Evolutionary conservation across 129 eudicot species (phyloP).

Genomic region (Artemisia tridentata): DNA sequence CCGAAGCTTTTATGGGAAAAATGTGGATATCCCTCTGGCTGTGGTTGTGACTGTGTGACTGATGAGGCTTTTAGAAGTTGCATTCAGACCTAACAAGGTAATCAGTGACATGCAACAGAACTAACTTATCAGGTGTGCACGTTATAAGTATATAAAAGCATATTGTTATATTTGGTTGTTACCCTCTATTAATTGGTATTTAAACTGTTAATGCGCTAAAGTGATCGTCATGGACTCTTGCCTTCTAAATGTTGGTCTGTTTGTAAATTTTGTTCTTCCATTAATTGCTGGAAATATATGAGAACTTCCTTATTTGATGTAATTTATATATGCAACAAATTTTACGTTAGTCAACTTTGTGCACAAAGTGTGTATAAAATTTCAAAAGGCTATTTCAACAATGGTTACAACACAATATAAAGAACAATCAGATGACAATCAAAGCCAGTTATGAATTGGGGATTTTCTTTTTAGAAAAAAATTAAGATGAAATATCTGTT

Average conservation of each 20-base stretch:
- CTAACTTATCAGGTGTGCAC: slow-evolving; percentile 26
- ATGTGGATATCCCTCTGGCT: too few relatives aligned
- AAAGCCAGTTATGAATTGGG: not conserved
- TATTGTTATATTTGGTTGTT: not conserved
- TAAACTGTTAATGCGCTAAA: slow-evolving; percentile 12
- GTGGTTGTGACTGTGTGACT: too few relatives aligned
- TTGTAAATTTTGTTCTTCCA: not conserved
- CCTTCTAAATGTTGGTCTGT: not conserved
- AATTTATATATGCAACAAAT: not conserved
- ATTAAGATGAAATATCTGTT: not conserved
- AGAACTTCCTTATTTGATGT: not conserved
- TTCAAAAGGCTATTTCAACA: not conserved
- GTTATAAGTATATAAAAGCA: not conserved
- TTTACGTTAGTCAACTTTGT: not conserved
- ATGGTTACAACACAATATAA: not conserved
- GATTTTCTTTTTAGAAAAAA: not conserved
- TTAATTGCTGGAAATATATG: not conserved
- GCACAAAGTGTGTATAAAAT: not conserved
- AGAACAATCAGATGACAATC: not conserved
- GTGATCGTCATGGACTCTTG: slow-evolving; percentile 1
- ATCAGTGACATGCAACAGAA: slow-evolving; percentile 1
- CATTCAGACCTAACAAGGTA: slow-evolving; percentile 20
- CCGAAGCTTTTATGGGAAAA: too few relatives aligned
- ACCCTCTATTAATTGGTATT: not conserved
- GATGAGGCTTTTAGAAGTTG: slow-evolving; percentile 29